phyloP scores from a whole-genome alignment of 2,329 filamentous ascomycete genomes.

The Lasiodiplodia sp. region DNA sequence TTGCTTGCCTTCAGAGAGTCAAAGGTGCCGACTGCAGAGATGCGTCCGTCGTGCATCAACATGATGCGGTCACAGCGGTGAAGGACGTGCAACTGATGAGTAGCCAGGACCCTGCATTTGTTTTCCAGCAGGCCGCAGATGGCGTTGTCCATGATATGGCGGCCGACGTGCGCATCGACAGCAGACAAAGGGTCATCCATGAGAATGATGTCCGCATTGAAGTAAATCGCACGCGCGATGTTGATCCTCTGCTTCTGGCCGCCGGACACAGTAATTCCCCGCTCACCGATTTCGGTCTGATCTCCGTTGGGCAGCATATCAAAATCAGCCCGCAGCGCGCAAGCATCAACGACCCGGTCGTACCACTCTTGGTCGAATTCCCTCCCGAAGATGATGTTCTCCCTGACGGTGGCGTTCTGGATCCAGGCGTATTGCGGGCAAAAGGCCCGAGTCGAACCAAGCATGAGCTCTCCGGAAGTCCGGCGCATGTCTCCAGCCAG shows the following conservation, averaged over 20 bases:
- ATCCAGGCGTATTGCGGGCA: conserved; percentile 99
- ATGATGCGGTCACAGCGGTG: conserved; percentile 90
- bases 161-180: conserved; percentile 66
- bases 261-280: conserved; percentile 93
- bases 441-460: conserved; percentile 84
- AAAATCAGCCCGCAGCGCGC: conserved; percentile 82
- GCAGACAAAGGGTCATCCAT: conserved; percentile 70
- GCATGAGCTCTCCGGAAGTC: conserved; percentile 73
- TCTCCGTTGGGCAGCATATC: conserved; percentile 94
- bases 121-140: conserved; percentile 87
- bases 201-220: conserved; percentile 67
- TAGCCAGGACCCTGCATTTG: conserved; percentile 90
- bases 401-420: conserved; percentile 83
- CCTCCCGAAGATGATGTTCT: conserved; percentile 94
- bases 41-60: conserved; percentile 86
- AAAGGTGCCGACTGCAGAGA: conserved; percentile 88
- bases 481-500: conserved; percentile 94
- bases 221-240: conserved; percentile 81
- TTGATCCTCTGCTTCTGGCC: conserved; percentile 96
- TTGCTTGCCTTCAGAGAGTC: conserved; percentile 84
- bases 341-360: conserved; percentile 81
- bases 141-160: conserved; percentile 87
- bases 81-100: conserved; percentile 93
- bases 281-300: conserved; percentile 90
- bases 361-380: conserved; percentile 77